A percentile compares a stretch with the other conserved stretches of the same genome.
Conservation (phyloP, 805 yeast species). For the Danielia oregonensis region DNA sequence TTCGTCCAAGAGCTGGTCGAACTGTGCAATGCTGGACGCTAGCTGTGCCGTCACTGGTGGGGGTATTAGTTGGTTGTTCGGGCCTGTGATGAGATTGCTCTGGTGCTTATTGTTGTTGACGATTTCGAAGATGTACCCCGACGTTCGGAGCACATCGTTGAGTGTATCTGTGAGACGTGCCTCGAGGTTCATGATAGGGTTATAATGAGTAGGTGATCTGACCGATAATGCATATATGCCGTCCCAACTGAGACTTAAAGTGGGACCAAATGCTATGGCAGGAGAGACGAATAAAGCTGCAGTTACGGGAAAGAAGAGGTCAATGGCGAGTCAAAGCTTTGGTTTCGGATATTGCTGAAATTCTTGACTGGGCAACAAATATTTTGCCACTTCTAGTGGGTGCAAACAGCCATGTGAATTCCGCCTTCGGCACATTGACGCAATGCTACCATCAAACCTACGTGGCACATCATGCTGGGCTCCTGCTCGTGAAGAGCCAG, state of each 20-base stretch:
- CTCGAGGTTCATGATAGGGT: slow-evolving; percentile 33
- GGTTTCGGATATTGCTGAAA: too few relatives aligned
- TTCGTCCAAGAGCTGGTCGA: slow-evolving; percentile 42
- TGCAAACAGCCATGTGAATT: too few relatives aligned
- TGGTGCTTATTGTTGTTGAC: slow-evolving; percentile 38
- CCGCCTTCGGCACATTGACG: too few relatives aligned
- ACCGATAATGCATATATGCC: neutral
- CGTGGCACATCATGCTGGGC: too few relatives aligned
- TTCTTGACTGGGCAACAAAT: too few relatives aligned
- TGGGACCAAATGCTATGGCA: neutral
- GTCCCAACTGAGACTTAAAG: neutral
- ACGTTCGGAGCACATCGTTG: slow-evolving; percentile 37
- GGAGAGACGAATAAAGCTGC: too few relatives aligned
- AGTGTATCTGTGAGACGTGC: slow-evolving; percentile 37
- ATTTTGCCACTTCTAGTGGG: too few relatives aligned
- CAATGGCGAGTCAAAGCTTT: too few relatives aligned
- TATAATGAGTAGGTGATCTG: neutral
- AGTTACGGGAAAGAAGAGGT: too few relatives aligned
- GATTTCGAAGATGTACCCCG: slow-evolving; percentile 43
- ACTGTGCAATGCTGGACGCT: slow-evolving; percentile 29
- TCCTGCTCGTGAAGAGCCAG: too few relatives aligned
- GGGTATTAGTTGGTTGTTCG: slow-evolving; percentile 38
- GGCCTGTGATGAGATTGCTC: slow-evolving; percentile 39
- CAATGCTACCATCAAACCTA: too few relatives aligned
- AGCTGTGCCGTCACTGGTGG: slow-evolving; percentile 35